phyloP scores from a whole-genome alignment of 2,329 filamentous ascomycete genomes.

The Kalmusia sp. region DNA sequence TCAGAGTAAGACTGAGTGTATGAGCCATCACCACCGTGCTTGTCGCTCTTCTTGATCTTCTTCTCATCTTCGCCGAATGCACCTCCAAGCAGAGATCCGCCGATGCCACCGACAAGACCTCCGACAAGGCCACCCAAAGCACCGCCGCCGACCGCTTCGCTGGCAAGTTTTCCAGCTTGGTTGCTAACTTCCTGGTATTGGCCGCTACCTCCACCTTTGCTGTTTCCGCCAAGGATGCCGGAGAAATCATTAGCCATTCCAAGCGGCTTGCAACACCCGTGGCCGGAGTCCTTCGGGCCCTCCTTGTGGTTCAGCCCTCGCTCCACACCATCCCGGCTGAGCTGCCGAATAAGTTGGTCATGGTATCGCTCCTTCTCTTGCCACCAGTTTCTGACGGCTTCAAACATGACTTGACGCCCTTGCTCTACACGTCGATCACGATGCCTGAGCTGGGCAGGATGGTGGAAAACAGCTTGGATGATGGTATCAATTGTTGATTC shows the following conservation, averaged over 20 bases:
- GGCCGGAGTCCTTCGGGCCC: conserved; percentile 81
- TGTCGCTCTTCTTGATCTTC: conserved; percentile 60
- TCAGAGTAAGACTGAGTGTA: conserved; percentile 68
- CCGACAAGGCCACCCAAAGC: conserved; percentile 75
- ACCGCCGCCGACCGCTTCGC: conserved; percentile 68
- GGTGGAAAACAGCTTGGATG: conserved; percentile 83
- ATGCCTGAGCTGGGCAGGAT: conserved; percentile 77
- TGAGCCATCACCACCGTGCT: conserved; percentile 65
- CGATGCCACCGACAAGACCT: conserved; percentile 66
- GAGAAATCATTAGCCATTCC: conserved; percentile 71
- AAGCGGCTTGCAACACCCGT: conserved; percentile 83
- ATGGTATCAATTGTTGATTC: conserved; percentile 77
- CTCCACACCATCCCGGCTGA: conserved; percentile 79
- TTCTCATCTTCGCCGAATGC: conserved; percentile 62
- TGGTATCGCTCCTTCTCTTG: conserved; percentile 67
- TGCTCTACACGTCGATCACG: conserved; percentile 75
- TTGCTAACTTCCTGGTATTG: conserved; percentile 40
- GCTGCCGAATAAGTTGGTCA: conserved; percentile 73
- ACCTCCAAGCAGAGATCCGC: conserved; percentile 69
- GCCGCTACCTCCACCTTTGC: conserved; percentile 50
- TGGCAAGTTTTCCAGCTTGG: conserved; percentile 60
- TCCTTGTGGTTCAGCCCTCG: conserved; percentile 85
- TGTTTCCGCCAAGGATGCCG: conserved; percentile 45
- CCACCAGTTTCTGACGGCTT: conserved; percentile 87
- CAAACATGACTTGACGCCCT: conserved; percentile 78